Evolutionary conservation across 176 grass and related monocot species (phyloP).

Genomic region (Eremochloa ophiuroides): DNA sequence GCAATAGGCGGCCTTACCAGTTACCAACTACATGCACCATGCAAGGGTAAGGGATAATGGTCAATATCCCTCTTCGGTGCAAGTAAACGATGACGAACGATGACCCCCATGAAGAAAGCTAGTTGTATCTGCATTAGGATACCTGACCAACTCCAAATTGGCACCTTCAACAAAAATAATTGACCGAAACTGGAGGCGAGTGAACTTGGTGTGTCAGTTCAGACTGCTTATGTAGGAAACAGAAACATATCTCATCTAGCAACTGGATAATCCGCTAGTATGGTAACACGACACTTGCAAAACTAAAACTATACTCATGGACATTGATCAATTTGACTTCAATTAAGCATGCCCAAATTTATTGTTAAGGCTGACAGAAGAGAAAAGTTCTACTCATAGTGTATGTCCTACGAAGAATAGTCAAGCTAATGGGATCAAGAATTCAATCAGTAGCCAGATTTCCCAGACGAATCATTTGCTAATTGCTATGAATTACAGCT

Average conservation of each 20-base stretch:
- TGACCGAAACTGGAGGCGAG: constrained; percentile 48
- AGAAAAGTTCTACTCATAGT: not conserved
- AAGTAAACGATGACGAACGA: constrained; percentile 46
- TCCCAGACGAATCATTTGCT: not conserved
- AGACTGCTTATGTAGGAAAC: constrained; percentile 39
- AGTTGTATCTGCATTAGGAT: constrained; percentile 75
- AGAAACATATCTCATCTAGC: constrained; percentile 49
- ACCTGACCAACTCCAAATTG: constrained; percentile 81
- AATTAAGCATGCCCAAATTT: constrained; percentile 2
- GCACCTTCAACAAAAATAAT: constrained; percentile 65
- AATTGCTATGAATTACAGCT: not conserved
- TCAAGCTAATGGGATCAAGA: constrained; percentile 4
- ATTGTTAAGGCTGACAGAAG: not conserved
- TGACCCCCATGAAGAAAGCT: constrained; percentile 49
- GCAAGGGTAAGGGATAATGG: constrained; percentile 45
- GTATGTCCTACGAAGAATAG: not conserved
- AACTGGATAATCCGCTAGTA: constrained; percentile 20
- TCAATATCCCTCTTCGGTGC: constrained; percentile 59
- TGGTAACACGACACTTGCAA: not conserved
- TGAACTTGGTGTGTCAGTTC: constrained; percentile 50
- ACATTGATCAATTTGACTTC: not conserved
- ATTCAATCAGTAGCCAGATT: not conserved
- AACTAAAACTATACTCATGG: not conserved
- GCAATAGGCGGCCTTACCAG: constrained; percentile 66
- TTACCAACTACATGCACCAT: constrained; percentile 75